Percentiles rank a stretch among this genome's conserved stretches.
Conservation (phyloP, 768 basidiomycete species). For the Infundibulicybe gibba region DNA sequence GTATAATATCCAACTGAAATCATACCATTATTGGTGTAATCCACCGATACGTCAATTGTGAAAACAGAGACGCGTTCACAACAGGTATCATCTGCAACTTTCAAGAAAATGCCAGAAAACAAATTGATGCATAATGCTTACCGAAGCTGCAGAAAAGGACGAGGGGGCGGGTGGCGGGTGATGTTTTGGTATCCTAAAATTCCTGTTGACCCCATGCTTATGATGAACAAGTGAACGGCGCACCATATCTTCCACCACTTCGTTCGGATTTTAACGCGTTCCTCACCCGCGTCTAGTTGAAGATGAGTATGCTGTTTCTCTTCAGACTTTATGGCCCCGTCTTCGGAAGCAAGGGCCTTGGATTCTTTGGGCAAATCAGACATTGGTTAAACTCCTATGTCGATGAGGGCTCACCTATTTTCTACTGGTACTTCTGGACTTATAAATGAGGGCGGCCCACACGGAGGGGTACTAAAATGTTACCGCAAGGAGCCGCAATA, state of each 20-base stretch:
- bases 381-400: conserved; percentile 1
- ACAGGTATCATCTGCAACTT: conserved; percentile 48
- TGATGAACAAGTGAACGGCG: conserved; percentile 1
- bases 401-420: neutral
- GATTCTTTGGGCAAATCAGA: no score
- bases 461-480: no score
- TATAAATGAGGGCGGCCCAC: no score
- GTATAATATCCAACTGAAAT: neutral
- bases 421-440: no score
- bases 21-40: conserved; percentile 55
- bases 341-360: neutral
- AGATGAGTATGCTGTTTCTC: conserved; percentile 15
- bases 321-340: neutral
- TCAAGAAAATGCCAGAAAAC: neutral
- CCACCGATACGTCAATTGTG: conserved; percentile 63
- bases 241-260: conserved; percentile 59
- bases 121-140: conserved; percentile 12
- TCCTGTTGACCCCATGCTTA: neutral
- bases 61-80: conserved; percentile 51
- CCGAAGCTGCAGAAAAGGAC: conserved; percentile 53
- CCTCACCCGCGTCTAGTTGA: conserved; percentile 37
- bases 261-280: conserved; percentile 35
- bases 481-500: no score
- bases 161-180: conserved; percentile 54
- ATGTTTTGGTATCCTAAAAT: conserved; percentile 51